These are phyloP conservation scores for Nemania abortiva DNA, from an alignment of 2,329 filamentous ascomycete genomes.

Conservation along the genomic window DNA sequence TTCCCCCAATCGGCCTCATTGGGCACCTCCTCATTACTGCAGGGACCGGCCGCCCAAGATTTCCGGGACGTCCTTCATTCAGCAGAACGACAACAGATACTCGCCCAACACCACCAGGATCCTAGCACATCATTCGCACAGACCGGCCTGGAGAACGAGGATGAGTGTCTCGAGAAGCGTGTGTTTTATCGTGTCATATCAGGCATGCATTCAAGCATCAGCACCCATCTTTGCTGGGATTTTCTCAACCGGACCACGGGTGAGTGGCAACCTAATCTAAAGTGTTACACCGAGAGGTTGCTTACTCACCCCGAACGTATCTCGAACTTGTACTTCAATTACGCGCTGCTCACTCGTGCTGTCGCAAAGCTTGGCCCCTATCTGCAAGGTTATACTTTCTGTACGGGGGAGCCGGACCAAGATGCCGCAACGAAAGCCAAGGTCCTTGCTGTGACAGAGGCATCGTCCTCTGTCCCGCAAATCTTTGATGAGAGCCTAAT, in stretches of 20 bases:
- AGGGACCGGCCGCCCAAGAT: constrained; percentile 68
- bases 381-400: constrained; percentile 88
- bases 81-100: constrained; percentile 69
- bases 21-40: constrained; percentile 58
- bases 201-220: constrained; percentile 98
- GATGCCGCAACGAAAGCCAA: constrained; percentile 84
- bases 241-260: constrained; percentile 96
- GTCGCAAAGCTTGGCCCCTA: constrained; percentile 90
- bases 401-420: constrained; percentile 83
- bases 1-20: constrained; percentile 71
- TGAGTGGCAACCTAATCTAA: constrained; percentile 88
- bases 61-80: constrained; percentile 72
- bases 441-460: constrained; percentile 79
- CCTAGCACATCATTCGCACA: constrained; percentile 70
- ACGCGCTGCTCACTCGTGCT: constrained; percentile 91
- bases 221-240: constrained; percentile 94
- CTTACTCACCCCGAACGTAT: constrained; percentile 89
- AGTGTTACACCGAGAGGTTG: constrained; percentile 89
- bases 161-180: constrained; percentile 97
- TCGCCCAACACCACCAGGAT: constrained; percentile 69
- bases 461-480: constrained; percentile 75
- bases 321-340: constrained; percentile 99
- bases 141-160: constrained; percentile 80
- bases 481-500: constrained; percentile 97
- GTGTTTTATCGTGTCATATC: constrained; percentile 96